phyloP scores from a whole-genome alignment of 139 green algal genomes.

The Zygnema cylindricum region DNA sequence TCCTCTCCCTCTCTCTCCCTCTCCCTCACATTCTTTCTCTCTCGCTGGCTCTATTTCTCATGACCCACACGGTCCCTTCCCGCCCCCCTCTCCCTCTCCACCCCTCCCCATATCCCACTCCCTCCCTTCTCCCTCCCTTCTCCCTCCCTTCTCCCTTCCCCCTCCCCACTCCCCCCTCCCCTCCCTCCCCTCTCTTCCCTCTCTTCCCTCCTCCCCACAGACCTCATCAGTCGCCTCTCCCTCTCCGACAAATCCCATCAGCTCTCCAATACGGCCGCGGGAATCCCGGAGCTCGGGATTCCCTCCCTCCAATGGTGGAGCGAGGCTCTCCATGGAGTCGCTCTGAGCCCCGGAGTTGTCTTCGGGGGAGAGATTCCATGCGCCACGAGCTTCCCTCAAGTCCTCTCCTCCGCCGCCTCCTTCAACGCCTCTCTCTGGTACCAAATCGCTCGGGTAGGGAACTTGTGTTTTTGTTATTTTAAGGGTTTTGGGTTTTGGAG shows the following conservation, averaged over 20 bases:
- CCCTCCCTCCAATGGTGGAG: constrained; percentile 13
- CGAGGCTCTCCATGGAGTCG: constrained; percentile 39
- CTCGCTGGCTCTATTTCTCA: too few species aligned
- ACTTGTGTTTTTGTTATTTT: too few species aligned
- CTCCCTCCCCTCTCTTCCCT: neutral
- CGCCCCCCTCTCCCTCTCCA: neutral
- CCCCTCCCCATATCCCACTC: neutral
- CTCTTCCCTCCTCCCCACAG: neutral
- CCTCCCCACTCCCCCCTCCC: neutral
- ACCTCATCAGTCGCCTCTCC: constrained; percentile 12
- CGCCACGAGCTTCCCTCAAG: constrained; percentile 35
- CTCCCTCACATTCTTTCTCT: too few species aligned
- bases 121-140: neutral
- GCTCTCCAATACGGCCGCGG: constrained; percentile 2
- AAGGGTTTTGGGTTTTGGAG: too few species aligned
- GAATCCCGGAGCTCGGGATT: constrained; percentile 5
- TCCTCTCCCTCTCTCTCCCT: too few species aligned
- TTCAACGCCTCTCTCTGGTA: constrained; percentile 35
- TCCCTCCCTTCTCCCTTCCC: neutral
- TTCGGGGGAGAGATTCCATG: constrained; percentile 6
- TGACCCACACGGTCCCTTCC: neutral
- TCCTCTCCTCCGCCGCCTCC: neutral
- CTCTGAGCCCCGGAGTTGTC: neutral
- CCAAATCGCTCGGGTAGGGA: constrained; percentile 4
- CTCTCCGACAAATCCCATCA: constrained; percentile 10